Base-by-base conservation (phyloP, 2,329 filamentous ascomycete genomes). In the Phaeoacremonium minimum region DNA sequence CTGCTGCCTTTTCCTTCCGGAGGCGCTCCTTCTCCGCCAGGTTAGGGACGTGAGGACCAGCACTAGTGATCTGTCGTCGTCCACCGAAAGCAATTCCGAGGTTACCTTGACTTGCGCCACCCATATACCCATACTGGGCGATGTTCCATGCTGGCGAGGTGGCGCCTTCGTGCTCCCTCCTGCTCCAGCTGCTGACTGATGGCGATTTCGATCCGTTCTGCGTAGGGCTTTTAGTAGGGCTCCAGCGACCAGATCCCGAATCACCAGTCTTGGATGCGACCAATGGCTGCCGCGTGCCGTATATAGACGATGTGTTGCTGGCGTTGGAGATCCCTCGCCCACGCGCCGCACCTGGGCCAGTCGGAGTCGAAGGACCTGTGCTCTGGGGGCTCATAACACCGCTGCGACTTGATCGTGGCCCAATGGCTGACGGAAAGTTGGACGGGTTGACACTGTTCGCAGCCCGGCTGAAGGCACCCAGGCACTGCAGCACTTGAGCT, bases 101-200 rank as follows among this genome's bases (percentile, higher is more conserved):
- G 51, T 95, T 97, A 4, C 88, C 91, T 59, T 98, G 93, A 53
- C 87, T 96, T 17, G 93, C 93, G 33, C 93, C 93, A 40, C 93
- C 93, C 85, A 97, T 93, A 62, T 96, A 98, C 7, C 93, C 90
- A 56, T 98, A 98, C 57, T 98, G 93, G 39, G 90, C 85, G 49
- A 97, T 97, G 57, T 97, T 98, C 93, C 93, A 98, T 2, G 93
- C 93, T 1, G 93, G 93, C 17, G 83, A 74, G 2, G 90, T 96
- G 30, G 73, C 75, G 13, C 77, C 78, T 59, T 96, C 86, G 48
- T 96, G 87, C 37, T 77, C 75, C 59, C 77, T 87, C 58, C 80
- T 94, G 61, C 87, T 95, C 93, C 93, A 97, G 61, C 81, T 94
- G 56, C 86, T 95, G 43, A 91, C 78, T 35, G 80, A 73, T 40